These are phyloP conservation scores for Lycium ferocissimum DNA, from an alignment of 257 asterid species.

Conservation along the genomic window DNA sequence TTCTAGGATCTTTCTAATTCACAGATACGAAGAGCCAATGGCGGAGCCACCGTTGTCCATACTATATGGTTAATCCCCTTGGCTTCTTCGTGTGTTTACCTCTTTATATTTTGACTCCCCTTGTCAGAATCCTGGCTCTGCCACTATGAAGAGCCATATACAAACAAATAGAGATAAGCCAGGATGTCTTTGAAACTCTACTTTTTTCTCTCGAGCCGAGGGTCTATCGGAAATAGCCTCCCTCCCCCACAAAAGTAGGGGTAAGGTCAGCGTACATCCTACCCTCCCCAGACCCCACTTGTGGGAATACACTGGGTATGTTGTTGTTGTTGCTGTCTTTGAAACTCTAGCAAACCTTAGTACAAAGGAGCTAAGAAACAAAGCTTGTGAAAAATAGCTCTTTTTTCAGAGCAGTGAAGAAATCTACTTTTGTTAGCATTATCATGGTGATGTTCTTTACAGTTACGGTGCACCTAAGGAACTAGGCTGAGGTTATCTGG, in stretches of 20 bases:
- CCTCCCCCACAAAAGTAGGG: too few relatives aligned
- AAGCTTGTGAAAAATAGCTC: background rate
- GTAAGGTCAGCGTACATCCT: too few relatives aligned
- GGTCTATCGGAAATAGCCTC: too few relatives aligned
- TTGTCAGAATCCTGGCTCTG: too few relatives aligned
- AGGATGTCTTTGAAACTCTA: background rate
- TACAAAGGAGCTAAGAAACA: background rate
- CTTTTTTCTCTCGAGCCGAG: too few relatives aligned
- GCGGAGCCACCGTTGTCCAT: too few relatives aligned
- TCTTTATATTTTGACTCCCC: too few relatives aligned
- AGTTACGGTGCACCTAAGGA: background rate
- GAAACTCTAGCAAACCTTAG: background rate
- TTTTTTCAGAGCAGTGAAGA: background rate
- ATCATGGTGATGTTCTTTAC: background rate
- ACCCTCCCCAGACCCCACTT: too few relatives aligned
- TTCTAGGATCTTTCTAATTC: background rate
- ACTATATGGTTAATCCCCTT: too few relatives aligned
- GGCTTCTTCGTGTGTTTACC: too few relatives aligned
- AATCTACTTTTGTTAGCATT: background rate
- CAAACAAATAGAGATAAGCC: background rate
- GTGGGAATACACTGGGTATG: too few relatives aligned
- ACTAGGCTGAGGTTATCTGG: background rate
- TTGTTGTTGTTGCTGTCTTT: too few relatives aligned
- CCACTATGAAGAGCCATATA: background rate
- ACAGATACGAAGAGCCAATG: background rate